Base-by-base conservation (phyloP, 768 basidiomycete genomes). In the Punctularia strigosozonata region DNA sequence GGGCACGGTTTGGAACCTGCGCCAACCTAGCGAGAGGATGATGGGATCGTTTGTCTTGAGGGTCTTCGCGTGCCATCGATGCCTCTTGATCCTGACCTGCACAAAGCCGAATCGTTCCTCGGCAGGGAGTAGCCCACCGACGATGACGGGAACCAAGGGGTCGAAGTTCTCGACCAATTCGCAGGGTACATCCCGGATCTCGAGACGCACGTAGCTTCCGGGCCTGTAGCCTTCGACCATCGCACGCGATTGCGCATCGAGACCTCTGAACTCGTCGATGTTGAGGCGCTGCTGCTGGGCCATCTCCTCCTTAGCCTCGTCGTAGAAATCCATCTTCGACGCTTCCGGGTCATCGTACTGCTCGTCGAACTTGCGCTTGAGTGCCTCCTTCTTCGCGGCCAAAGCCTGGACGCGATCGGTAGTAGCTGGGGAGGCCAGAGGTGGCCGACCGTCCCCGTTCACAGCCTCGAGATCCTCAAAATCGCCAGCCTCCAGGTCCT, bases 41-140 rank as follows among this genome's bases (percentile, higher is more conserved):
- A 99, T 72, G 0, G 95, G 95, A 58, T 98, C 88, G 59, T 98
- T 97, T 33, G 82, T 95, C 68, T 99, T 99, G 46, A 98, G 73
- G 2, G 88, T 92, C 51, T 75, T 75, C 6, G 73, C 66, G 60
- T 78, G 88, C 94, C 94, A 98, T 38, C 95, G 73, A 58, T 99
- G 95, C 40, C 92, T 73, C 63, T 99, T 99, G 59, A 98, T 79
- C 39, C 95, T 77, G 23, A 92, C 91, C 58, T 97, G 92, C 15
- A 97, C 69, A 62, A 80, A 94, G 2, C 91, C 92, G 52, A 95
- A 90, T 17, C 80, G 73, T 59, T 92, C 87, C 60, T 99, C 95
- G 0, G 87, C 75, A 0, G 86, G 71, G 4, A 92, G 70, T 5
- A 98, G 70, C 1, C 94, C 95, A 12, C 95, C 95, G 38, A 97